Percentiles rank a stretch among this genome's conserved stretches.
These are phyloP conservation scores for Pascua sp. DNA, from an alignment of 1,284 basidiomycete species.

Conservation along the genomic window DNA sequence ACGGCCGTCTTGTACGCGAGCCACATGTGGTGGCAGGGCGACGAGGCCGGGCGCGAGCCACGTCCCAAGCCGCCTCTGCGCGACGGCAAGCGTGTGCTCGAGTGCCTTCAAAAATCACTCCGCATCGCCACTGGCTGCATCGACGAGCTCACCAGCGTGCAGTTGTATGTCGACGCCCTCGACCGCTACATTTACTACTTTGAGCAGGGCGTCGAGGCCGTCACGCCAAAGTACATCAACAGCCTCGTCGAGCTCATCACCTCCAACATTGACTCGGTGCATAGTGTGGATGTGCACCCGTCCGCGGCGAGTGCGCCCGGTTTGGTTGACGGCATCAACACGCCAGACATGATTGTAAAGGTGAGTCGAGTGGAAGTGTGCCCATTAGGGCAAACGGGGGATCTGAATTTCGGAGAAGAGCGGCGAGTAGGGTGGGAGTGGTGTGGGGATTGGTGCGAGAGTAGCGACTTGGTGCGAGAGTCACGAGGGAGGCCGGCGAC, in stretches of 20 bases:
- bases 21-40: conserved; percentile 94
- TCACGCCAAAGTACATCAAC: conserved; percentile 90
- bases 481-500: too few species aligned
- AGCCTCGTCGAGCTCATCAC: conserved; percentile 89
- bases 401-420: too few species aligned
- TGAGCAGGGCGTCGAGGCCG: conserved; percentile 82
- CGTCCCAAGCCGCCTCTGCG: conserved; percentile 61
- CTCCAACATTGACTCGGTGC: conserved; percentile 80
- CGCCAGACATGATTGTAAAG: conserved; percentile 76
- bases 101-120: conserved; percentile 89
- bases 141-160: conserved; percentile 89
- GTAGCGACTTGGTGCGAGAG: too few species aligned
- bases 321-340: conserved; percentile 81
- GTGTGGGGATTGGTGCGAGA: too few species aligned
- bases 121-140: conserved; percentile 90
- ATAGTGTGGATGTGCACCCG: conserved; percentile 76
- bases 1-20: conserved; percentile 89
- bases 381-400: too few species aligned
- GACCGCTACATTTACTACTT: conserved; percentile 91
- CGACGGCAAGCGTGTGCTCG: conserved; percentile 90
- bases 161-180: conserved; percentile 88
- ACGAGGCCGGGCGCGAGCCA: conserved; percentile 45
- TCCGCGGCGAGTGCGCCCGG: conserved; percentile 73
- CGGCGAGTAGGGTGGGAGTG: too few species aligned
- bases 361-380: conserved; percentile 27